These are phyloP conservation scores for Podospora bellae-mahoneyi DNA, from an alignment of 495 filamentous ascomycete genomes.

Conservation along the genomic window DNA sequence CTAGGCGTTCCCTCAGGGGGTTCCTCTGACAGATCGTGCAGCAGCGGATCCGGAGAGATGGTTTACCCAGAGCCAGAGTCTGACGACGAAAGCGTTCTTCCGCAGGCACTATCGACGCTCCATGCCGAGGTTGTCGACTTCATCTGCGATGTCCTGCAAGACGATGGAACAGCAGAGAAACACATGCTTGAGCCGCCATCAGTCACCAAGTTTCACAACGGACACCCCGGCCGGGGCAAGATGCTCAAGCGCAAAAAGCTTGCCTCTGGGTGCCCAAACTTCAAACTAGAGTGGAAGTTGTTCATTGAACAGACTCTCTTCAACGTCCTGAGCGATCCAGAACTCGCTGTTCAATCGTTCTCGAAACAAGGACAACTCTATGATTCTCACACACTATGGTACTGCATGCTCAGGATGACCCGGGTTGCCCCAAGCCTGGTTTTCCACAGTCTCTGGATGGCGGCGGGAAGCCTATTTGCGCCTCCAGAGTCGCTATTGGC, in stretches of 20 bases:
- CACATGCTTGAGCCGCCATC: conserved; percentile 44
- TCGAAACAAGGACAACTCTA: conserved; percentile 43
- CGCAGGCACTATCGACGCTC: conserved; percentile 43
- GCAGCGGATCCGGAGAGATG: conserved; percentile 17
- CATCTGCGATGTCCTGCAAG: conserved; percentile 51
- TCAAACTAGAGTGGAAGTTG: conserved; percentile 46
- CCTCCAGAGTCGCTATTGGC: conserved; percentile 56
- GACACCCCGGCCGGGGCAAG: conserved; percentile 29
- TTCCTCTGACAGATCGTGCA: conserved; percentile 21
- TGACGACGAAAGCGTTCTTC: conserved; percentile 40
- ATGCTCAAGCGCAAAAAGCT: conserved; percentile 36
- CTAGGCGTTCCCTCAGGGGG: conserved; percentile 8
- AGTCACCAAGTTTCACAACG: conserved; percentile 30
- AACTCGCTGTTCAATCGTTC: conserved; percentile 65
- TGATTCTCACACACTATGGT: conserved; percentile 51
- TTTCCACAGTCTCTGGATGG: conserved; percentile 74
- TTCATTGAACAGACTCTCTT: conserved; percentile 75
- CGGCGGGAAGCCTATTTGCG: conserved; percentile 63
- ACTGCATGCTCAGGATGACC: conserved; percentile 52
- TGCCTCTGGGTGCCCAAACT: conserved; percentile 21
- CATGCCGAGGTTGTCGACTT: conserved; percentile 50
- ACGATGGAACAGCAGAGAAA: conserved; percentile 47
- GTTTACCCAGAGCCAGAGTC: conserved; percentile 31
- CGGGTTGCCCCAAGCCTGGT: conserved; percentile 53
- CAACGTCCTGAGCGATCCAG: conserved; percentile 65